Percentiles rank a stretch among this genome's conserved stretches.
Evolutionary conservation across 352 stramenopile genomes (phyloP).

Genomic region (Pythium monospermum): DNA sequence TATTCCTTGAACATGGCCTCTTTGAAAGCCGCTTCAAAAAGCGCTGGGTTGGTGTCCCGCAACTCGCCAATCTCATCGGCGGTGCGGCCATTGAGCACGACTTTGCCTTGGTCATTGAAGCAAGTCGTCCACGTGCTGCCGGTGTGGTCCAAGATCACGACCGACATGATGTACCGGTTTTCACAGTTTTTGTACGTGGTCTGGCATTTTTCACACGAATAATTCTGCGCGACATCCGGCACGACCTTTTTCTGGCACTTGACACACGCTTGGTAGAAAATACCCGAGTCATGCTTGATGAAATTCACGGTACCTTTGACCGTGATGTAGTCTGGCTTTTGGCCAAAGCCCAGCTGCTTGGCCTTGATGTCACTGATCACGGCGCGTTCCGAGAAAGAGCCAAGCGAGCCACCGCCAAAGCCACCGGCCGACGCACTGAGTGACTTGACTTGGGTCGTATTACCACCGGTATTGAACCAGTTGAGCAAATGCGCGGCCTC

Average conservation of each 20-base stretch:
- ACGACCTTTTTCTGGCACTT: constrained; percentile 92
- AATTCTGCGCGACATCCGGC: constrained; percentile 92
- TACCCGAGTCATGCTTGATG: constrained; percentile 93
- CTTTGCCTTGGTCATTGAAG: constrained; percentile 96
- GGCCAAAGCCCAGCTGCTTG: constrained; percentile 91
- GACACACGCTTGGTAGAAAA: constrained; percentile 85
- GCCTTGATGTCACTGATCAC: constrained; percentile 92
- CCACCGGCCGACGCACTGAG: constrained; percentile 63
- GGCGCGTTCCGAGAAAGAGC: constrained; percentile 85
- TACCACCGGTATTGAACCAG: constrained; percentile 81
- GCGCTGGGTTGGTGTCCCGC: constrained; percentile 73
- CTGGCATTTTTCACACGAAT: constrained; percentile 96
- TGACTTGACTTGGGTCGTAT: constrained; percentile 66
- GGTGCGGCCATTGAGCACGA: constrained; percentile 87
- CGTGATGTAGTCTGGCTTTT: constrained; percentile 96
- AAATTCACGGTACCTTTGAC: constrained; percentile 96
- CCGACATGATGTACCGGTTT: constrained; percentile 95
- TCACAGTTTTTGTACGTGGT: constrained; percentile 91
- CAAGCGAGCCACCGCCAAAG: constrained; percentile 70
- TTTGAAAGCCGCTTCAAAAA: constrained; percentile 93
- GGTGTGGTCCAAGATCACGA: constrained; percentile 92
- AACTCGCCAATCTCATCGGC: constrained; percentile 92
- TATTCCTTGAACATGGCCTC: constrained; percentile 91
- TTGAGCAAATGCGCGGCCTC: constrained; percentile 81
- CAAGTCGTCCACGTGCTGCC: constrained; percentile 93